Percentiles rank a stretch among this genome's conserved stretches.
phyloP scores from a whole-genome alignment of 108 stramenopile genomes.

The Asterionellopsis glacialis region DNA sequence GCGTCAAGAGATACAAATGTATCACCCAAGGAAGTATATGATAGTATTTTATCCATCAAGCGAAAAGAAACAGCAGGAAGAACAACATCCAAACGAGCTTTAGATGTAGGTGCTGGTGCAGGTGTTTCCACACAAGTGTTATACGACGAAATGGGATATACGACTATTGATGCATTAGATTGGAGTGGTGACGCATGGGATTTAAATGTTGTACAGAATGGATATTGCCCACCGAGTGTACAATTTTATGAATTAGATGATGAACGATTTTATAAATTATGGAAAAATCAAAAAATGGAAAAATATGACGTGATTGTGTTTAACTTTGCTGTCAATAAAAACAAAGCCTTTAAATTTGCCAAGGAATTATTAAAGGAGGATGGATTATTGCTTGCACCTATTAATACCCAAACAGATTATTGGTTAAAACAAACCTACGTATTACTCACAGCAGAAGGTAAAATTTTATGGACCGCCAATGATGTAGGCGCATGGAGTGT shows the following conservation, averaged over 20 bases:
- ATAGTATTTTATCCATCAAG: constrained; percentile 38
- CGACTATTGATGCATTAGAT: constrained; percentile 72
- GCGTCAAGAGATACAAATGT: constrained; percentile 85
- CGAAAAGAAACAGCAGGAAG: constrained; percentile 5
- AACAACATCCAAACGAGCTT: constrained; percentile 14
- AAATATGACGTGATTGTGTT: constrained; percentile 66
- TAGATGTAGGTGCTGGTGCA: constrained; percentile 84
- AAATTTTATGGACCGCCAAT: constrained; percentile 41
- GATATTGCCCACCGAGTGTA: constrained; percentile 50
- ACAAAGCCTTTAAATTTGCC: constrained; percentile 63
- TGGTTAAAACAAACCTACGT: constrained; percentile 82
- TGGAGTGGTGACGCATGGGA: constrained; percentile 79
- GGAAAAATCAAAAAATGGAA: constrained; percentile 12
- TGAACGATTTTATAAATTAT: constrained; percentile 54
- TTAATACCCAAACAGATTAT: constrained; percentile 73
- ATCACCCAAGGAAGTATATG: constrained; percentile 81
- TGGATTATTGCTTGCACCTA: constrained; percentile 67
- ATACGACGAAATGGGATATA: constrained; percentile 58
- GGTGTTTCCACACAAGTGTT: constrained; percentile 78
- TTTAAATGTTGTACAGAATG: constrained; percentile 56
- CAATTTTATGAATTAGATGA: constrained; percentile 75
- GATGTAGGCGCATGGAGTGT: constrained; percentile 91
- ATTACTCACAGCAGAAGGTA: constrained; percentile 45
- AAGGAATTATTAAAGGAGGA: constrained; percentile 45
- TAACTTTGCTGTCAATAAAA: constrained; percentile 81